Evolutionary conservation across 495 filamentous ascomycete genomes (phyloP), one percentile per base, ranked within the genome.

Genomic region (Penicillium bovifimosum): DNA sequence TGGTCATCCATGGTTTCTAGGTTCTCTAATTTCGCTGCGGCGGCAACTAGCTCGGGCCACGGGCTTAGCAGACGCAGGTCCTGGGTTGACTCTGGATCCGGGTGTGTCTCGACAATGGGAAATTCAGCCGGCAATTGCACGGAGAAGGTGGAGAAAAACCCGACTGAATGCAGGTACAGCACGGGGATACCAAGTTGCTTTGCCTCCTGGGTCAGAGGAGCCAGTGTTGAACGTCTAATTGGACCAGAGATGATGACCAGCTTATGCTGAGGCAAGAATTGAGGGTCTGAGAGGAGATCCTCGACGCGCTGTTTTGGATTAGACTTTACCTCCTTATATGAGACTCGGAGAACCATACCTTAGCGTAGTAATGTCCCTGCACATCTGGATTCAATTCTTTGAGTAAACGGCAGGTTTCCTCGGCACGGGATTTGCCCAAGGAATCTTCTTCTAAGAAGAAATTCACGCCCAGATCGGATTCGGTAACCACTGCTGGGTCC

Each of bases 361-460:
- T 64, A 70, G 82, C 54, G 73, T 75, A 53, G 63, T 68, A 67
- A 76, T 72, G 63, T 17, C 91, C 91, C 41, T 88, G 70, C 13
- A 96, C 92, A 61, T 97, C 95, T n/a, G 93, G 93, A 65, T 99
- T 99, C 41, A 99, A 72, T 73, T 99, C 93, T 59, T 80, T 77
- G 47, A 99, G 71, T 41, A 91, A 74, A 50, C 80, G 83, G 47
- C 86, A 86, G 31, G 84, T 83, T 57, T 86, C 81, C 62, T 88
- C 83, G 9, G 93, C 87, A 55, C 95, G 82, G n/a, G 84, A 81
- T 60, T 82, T 84, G 14, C 91, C 91, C 40, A 96, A 61, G 48
- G 83, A 85, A 18, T 78, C 72, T 56, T 88, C 82, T 54, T 95
- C 89, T 9, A 97, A 74, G 56, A 99, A 97, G 79, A 99, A 99